Base-by-base conservation (phyloP, 2,329 filamentous ascomycete species). In the Fusarium paranaense region DNA sequence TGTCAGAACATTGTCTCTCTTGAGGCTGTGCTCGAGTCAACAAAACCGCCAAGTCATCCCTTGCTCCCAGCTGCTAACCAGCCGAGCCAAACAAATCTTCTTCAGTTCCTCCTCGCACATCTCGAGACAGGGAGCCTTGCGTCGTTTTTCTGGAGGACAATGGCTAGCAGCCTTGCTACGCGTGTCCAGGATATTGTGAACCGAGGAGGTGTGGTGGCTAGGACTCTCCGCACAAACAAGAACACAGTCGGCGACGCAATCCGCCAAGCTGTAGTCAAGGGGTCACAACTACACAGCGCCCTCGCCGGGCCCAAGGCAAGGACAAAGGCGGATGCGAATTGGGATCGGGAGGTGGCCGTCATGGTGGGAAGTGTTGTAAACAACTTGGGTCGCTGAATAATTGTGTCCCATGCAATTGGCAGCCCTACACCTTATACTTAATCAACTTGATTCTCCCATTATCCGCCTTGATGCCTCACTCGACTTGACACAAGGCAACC, bases 1-100 rank as follows among this genome's bases (percentile, higher is more conserved):
- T 98, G 96, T 80, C 95, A 98, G 81, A 97, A 97, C 79, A 90
- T 98, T 42, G 91, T 97, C n/a, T 94, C 95, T 0, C 86, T 98
- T 4, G 95, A 98, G 84, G 86, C 91, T 2, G 89, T 98, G 3
- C 90, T 98, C 8, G 90, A 91, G 59, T 86, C 87, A 5, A 92
- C 90, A 4, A 92, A 91, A 74, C 86, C 92, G 1, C 94, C 95
- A 0, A 50, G 81, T 0, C 94, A 97, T 78, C 92, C 94, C 0
- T 84, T 94, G 1, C 81, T 96, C 3, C 81, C 84, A 5, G 64
- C 64, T 11, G 57, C 77, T 5, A 68, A 71, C 27, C 80, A 86
- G 52, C 81, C 84, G 56, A 78, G 79, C 6, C 79, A 83, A 22
- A 70, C 79, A 4, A 89, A 86, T 66, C 88, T 98, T 47, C 87